phyloP scores from a whole-genome alignment of 345 rosid genomes.

The Odontarrhena argentea region DNA sequence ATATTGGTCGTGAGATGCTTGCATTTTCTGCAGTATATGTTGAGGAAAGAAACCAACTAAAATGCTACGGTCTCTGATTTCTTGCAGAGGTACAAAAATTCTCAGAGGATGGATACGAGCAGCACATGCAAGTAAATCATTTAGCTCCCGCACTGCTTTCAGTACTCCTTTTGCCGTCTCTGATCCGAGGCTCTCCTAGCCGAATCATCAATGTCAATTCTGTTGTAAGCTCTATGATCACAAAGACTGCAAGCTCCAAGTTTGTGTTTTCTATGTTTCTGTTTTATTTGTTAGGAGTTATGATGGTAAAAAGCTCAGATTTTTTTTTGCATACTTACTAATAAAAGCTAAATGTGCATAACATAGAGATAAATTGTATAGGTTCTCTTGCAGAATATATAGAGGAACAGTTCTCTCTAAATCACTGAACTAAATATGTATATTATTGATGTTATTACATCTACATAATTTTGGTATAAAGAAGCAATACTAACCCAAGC shows the following conservation, averaged over 20 bases:
- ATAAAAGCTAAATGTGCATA: conserved; percentile 4
- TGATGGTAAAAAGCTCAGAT: neutral
- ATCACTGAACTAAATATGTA: conserved; percentile 11
- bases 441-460: neutral
- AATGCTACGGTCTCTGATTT: conserved; percentile 24
- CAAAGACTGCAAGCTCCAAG: conserved; percentile 10
- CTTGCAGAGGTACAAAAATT: conserved; percentile 78
- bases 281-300: conserved; percentile 19
- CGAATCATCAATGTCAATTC: conserved; percentile 93
- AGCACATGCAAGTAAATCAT: conserved; percentile 99
- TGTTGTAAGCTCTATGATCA: conserved; percentile 66
- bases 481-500: neutral
- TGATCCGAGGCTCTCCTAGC: conserved; percentile 91
- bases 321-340: neutral
- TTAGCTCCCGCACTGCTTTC: conserved; percentile 92
- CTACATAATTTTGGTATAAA: conserved; percentile 2
- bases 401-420: neutral
- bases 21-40: conserved; percentile 10
- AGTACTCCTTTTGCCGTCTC: conserved; percentile 86
- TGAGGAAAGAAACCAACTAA: conserved; percentile 15
- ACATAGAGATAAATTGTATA: neutral
- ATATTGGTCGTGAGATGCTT: neutral
- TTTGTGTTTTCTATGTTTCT: conserved; percentile 4
- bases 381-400: neutral
- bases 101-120: conserved; percentile 88